phyloP scores from a whole-genome alignment of 768 basidiomycete species.

The Hericium rajendrae region DNA sequence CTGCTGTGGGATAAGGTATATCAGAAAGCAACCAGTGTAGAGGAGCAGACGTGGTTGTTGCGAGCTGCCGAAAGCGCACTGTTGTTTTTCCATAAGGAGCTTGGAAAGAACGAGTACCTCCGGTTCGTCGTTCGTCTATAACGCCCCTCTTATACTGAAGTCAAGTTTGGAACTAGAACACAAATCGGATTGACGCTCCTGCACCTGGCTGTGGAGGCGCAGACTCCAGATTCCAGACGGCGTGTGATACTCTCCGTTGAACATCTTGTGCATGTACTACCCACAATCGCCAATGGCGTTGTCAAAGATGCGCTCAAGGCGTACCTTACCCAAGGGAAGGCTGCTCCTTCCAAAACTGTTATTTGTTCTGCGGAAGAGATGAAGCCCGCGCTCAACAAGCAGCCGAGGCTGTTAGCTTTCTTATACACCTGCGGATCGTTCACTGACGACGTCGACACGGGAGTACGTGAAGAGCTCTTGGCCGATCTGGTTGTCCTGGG shows the following conservation, averaged over 20 bases:
- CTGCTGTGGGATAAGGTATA: constrained; percentile 84
- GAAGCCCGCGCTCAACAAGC: constrained; percentile 37
- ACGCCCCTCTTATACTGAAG: neutral
- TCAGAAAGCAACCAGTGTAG: constrained; percentile 49
- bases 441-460: constrained; percentile 30
- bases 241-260: constrained; percentile 35
- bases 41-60: constrained; percentile 71
- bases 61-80: constrained; percentile 48
- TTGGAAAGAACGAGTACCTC: constrained; percentile 43
- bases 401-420: constrained; percentile 40
- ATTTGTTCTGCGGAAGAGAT: constrained; percentile 26
- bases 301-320: constrained; percentile 50
- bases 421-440: constrained; percentile 44
- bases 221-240: constrained; percentile 44
- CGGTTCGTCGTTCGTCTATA: constrained; percentile 32
- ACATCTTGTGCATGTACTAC: constrained; percentile 27
- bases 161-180: constrained; percentile 27
- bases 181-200: constrained; percentile 60
- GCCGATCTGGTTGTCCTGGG: constrained; percentile 54
- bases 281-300: constrained; percentile 40
- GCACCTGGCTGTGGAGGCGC: constrained; percentile 55
- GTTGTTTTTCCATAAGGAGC: constrained; percentile 36
- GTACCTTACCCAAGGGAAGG: constrained; percentile 34
- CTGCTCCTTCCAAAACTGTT: constrained; percentile 17
- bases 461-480: constrained; percentile 35